These are phyloP conservation scores for Lecanoromycetidae sp. DNA, from an alignment of 2,329 filamentous ascomycete genomes.

Conservation along the genomic window DNA sequence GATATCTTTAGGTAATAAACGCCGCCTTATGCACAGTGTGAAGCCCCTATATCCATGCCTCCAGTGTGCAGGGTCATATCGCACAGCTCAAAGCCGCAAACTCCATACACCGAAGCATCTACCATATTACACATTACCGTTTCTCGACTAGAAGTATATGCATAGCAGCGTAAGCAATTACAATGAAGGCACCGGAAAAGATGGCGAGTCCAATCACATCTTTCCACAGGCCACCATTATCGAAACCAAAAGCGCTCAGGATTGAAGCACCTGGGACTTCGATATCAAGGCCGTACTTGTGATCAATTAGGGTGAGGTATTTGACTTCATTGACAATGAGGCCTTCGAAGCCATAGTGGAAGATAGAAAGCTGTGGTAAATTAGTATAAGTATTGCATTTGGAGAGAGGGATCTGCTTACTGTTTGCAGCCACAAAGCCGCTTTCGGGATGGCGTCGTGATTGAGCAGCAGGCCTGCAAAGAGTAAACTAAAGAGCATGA, in stretches of 20 bases:
- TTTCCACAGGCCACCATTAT: slow-evolving; percentile 72
- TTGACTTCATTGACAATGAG: slow-evolving; percentile 96
- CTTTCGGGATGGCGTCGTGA: slow-evolving; percentile 77
- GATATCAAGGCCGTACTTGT: slow-evolving; percentile 93
- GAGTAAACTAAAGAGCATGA: slow-evolving; percentile 93
- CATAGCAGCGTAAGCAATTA: slow-evolving; percentile 85
- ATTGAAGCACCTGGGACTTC: slow-evolving; percentile 92
- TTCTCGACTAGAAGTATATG: slow-evolving; percentile 87
- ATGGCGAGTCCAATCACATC: slow-evolving; percentile 72
- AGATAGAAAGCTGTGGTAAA: slow-evolving; percentile 62
- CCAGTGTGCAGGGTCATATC: neutral
- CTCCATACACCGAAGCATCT: neutral
- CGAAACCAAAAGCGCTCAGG: slow-evolving; percentile 85
- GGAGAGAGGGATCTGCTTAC: slow-evolving; percentile 34
- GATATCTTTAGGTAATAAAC: too few species aligned
- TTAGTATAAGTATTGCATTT: slow-evolving; percentile 21
- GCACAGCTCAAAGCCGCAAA: neutral
- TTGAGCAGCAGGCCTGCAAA: slow-evolving; percentile 92
- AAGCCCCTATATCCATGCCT: neutral
- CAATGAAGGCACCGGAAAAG: slow-evolving; percentile 70
- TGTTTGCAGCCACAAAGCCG: slow-evolving; percentile 79
- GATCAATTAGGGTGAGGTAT: slow-evolving; percentile 76
- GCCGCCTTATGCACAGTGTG: too few species aligned
- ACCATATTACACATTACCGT: slow-evolving; percentile 38
- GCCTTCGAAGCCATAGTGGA: slow-evolving; percentile 94